These are phyloP conservation scores for Neurospora terricola DNA, from an alignment of 495 filamentous ascomycete genomes.

Conservation along the genomic window DNA sequence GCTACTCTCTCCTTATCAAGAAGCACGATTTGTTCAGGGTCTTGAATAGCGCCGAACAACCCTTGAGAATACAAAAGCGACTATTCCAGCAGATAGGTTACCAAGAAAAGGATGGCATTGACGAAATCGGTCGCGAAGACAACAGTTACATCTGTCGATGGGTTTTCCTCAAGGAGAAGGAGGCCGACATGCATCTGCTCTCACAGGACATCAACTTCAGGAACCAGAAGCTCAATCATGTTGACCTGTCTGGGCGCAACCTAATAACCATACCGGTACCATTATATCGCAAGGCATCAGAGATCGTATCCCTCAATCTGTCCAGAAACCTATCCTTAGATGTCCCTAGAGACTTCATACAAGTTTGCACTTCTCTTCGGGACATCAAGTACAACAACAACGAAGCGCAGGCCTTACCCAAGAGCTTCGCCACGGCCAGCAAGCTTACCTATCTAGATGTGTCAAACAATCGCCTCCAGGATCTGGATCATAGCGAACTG, in stretches of 20 bases:
- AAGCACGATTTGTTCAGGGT: conserved; percentile 87
- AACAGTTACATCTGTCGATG: conserved; percentile 95
- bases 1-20: conserved; percentile 89
- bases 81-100: conserved; percentile 90
- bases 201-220: conserved; percentile 69
- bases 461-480: conserved; percentile 85
- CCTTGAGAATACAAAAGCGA: conserved; percentile 85
- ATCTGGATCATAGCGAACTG: conserved; percentile 75
- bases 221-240: conserved; percentile 81
- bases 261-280: conserved; percentile 90
- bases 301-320: conserved; percentile 91
- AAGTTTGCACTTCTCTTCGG: conserved; percentile 78
- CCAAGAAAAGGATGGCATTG: conserved; percentile 73
- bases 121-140: conserved; percentile 95
- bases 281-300: conserved; percentile 79
- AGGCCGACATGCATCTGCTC: conserved; percentile 58
- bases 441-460: conserved; percentile 82
- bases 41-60: conserved; percentile 65
- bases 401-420: conserved; percentile 77
- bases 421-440: conserved; percentile 72
- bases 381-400: conserved; percentile 94
- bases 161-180: conserved; percentile 79
- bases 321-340: conserved; percentile 87
- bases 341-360: conserved; percentile 93
- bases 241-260: conserved; percentile 85